Percentiles rank a stretch among this genome's conserved stretches.
These are phyloP conservation scores for Coemansia sp. DNA, from an alignment of 192 early-diverging fungal genomes.

Conservation along the genomic window DNA sequence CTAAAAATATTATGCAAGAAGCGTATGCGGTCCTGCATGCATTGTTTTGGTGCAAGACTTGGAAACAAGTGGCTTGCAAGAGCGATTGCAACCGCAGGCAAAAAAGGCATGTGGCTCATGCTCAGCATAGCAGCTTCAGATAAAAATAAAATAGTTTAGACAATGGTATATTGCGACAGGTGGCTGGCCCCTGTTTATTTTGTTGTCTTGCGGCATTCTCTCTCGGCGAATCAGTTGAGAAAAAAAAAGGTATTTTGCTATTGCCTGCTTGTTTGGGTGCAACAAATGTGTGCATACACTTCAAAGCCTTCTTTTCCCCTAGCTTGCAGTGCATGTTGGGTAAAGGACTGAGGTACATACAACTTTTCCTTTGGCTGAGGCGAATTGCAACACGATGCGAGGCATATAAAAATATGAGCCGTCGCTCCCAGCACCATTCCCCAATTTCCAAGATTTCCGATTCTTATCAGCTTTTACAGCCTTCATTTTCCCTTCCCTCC, in stretches of 20 bases:
- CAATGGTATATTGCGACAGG: not conserved
- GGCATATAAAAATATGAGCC: not conserved
- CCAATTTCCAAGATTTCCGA: not conserved
- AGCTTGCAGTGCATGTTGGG: not conserved
- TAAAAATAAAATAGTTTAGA: not conserved
- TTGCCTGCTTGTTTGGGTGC: not conserved
- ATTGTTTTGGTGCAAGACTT: not conserved
- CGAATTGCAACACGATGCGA: not conserved
- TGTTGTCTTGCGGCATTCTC: not conserved
- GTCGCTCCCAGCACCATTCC: not conserved
- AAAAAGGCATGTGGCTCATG: not conserved
- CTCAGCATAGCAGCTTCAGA: not conserved
- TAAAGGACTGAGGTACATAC: not conserved
- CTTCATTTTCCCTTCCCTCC: not conserved
- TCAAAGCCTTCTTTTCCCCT: not conserved
- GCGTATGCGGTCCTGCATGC: not conserved
- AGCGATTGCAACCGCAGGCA: not conserved
- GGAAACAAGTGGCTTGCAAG: slow-evolving; percentile 2
- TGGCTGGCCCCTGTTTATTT: slow-evolving; percentile 7
- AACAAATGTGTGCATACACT: not conserved
- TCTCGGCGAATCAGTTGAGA: not conserved
- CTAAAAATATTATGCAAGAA: slow-evolving; percentile 1
- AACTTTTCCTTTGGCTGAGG: not conserved
- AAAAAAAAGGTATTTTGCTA: not conserved
- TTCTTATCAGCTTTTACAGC: slow-evolving; percentile 9